Percentiles rank a stretch among this genome's conserved stretches.
Conservation (phyloP, 495 filamentous ascomycete genomes). For the Aspergillus hancockii region DNA sequence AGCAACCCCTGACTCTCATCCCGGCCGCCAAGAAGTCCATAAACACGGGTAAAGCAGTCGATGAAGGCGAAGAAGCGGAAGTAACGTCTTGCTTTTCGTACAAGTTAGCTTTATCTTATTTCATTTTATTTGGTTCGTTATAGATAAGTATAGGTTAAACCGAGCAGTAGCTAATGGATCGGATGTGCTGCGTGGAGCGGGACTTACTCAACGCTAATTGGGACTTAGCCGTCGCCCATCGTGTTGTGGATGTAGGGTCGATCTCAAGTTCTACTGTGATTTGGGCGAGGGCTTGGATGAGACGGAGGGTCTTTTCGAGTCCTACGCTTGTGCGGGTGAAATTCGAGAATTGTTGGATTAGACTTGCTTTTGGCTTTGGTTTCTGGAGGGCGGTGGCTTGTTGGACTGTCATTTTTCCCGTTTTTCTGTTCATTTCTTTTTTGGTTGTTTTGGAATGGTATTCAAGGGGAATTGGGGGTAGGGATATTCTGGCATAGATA, state of each 20-base stretch:
- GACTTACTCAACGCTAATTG: conserved; percentile 40
- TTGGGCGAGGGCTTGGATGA: conserved; percentile 56
- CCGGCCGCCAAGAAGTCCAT: conserved; percentile 25
- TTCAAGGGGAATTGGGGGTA: neutral
- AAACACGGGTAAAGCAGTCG: conserved; percentile 56
- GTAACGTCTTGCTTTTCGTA: conserved; percentile 47
- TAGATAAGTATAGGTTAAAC: too few relatives aligned
- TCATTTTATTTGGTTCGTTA: too few relatives aligned
- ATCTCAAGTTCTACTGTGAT: conserved; percentile 45
- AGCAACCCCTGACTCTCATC: conserved; percentile 18
- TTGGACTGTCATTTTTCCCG: neutral
- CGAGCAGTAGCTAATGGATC: too few relatives aligned
- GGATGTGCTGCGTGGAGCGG: neutral
- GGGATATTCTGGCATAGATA: neutral
- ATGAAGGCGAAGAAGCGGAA: conserved; percentile 66
- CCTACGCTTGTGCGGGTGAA: conserved; percentile 44
- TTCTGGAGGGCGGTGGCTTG: conserved; percentile 2
- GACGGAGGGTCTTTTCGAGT: conserved; percentile 62
- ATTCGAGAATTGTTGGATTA: conserved; percentile 32
- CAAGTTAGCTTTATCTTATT: too few relatives aligned
- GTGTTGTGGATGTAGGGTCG: conserved; percentile 23
- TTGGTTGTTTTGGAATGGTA: neutral
- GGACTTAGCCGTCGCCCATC: conserved; percentile 29
- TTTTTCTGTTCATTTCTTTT: neutral
- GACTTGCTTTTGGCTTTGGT: neutral